phyloP scores from a whole-genome alignment of 2,329 filamentous ascomycete species.

The Aureobasidium sp. region DNA sequence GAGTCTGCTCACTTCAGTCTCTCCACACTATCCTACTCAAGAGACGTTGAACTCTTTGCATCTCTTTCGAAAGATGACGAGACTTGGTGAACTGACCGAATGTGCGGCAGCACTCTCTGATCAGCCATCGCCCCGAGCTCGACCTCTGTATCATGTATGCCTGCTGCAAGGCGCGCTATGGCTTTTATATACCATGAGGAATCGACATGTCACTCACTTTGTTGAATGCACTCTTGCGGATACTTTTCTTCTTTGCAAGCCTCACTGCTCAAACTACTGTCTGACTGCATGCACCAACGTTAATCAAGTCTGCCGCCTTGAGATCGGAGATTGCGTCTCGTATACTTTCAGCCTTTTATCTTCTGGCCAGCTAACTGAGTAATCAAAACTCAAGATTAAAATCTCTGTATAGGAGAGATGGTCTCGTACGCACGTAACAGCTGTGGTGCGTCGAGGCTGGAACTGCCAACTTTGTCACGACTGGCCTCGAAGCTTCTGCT shows the following conservation, averaged over 20 bases:
- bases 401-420: neutral
- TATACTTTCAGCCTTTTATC: neutral
- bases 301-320: neutral
- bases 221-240: neutral
- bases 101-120: neutral
- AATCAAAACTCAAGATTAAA: neutral
- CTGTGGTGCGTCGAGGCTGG: neutral
- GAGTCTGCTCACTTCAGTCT: neutral
- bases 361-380: neutral
- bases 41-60: too few species aligned
- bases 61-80: neutral
- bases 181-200: neutral
- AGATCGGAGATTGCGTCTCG: slow-evolving; percentile 1
- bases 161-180: slow-evolving; percentile 4
- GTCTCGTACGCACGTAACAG: slow-evolving; percentile 2
- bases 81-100: neutral
- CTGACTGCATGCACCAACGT: slow-evolving; percentile 5
- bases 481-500: slow-evolving; percentile 2
- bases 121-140: neutral
- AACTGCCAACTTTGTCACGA: neutral
- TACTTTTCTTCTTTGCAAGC: neutral
- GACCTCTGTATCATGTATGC: neutral
- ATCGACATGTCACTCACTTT: slow-evolving; percentile 6
- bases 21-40: neutral
- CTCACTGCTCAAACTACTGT: neutral